These are phyloP conservation scores for Hymenotorrendiella dingleyae DNA, from an alignment of 2,329 filamentous ascomycete genomes.

Conservation along the genomic window DNA sequence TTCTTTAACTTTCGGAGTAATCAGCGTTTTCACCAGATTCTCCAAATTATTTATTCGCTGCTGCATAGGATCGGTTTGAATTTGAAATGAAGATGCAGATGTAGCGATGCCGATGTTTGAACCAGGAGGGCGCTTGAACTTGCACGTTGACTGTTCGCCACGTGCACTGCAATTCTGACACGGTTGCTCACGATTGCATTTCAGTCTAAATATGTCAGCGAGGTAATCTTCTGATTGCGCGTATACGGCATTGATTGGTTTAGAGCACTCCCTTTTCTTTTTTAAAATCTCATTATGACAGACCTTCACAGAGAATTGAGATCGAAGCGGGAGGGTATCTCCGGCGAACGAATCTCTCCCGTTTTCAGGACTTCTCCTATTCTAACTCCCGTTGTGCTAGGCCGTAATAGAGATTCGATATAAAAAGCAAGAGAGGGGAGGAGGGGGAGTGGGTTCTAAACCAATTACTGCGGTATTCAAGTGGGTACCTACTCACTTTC, in stretches of 20 bases:
- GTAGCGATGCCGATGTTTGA: conserved; percentile 7
- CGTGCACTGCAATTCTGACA: conserved; percentile 28
- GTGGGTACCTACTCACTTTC: too few species aligned
- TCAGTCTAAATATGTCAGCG: conserved; percentile 18
- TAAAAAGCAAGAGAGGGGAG: background rate
- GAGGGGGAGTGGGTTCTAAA: too few species aligned
- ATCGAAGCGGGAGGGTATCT: too few species aligned
- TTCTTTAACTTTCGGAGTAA: conserved; percentile 1
- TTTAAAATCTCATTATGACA: background rate
- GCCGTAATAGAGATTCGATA: too few species aligned
- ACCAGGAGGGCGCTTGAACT: conserved; percentile 24
- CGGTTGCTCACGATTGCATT: conserved; percentile 27
- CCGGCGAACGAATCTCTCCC: too few species aligned
- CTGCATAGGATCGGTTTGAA: conserved; percentile 16
- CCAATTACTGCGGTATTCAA: too few species aligned
- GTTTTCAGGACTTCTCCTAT: too few species aligned
- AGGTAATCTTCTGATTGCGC: too few species aligned
- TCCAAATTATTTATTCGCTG: conserved; percentile 11
- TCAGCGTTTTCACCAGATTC: conserved; percentile 6
- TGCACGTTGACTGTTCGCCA: conserved; percentile 17
- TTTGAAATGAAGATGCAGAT: background rate
- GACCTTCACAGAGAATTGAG: too few species aligned
- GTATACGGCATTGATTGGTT: too few species aligned
- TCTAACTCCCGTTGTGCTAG: too few species aligned
- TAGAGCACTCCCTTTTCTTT: too few species aligned